Conservation (phyloP, 164 flowering plant species). For the Brasenia schreberi region DNA sequence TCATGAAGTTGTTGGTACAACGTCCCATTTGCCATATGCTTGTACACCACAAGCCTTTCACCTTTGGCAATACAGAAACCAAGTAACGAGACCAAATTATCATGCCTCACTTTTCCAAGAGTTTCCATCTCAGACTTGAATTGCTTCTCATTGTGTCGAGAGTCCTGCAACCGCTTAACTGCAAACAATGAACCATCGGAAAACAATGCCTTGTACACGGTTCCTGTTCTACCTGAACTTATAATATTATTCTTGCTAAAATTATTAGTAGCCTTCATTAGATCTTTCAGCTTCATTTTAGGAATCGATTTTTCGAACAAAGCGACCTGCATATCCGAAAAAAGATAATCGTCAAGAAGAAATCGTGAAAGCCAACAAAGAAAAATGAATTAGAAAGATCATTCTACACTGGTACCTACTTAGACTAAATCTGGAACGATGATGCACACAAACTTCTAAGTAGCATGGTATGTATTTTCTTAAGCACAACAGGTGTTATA, state of each 20-base stretch:
- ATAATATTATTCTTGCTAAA: constrained; percentile 12
- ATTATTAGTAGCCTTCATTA: constrained; percentile 15
- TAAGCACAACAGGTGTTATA: too few species aligned
- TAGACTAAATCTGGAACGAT: background rate
- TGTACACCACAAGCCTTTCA: constrained; percentile 27
- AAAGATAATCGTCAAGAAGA: background rate
- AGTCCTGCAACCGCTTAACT: constrained; percentile 14
- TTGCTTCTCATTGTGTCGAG: constrained; percentile 12
- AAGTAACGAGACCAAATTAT: constrained; percentile 16
- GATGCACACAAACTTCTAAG: background rate
- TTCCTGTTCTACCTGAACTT: constrained; percentile 14
- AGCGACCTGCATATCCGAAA: constrained; percentile 33
- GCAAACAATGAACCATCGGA: constrained; percentile 12
- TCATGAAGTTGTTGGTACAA: constrained; percentile 17
- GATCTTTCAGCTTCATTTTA: constrained; percentile 12
- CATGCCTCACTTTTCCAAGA: constrained; percentile 9
- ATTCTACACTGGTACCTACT: too few species aligned
- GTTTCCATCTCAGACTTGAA: constrained; percentile 15
- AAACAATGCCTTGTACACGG: constrained; percentile 14
- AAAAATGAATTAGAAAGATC: background rate
- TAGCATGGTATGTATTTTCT: too few species aligned
- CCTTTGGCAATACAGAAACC: constrained; percentile 23
- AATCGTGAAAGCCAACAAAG: background rate
- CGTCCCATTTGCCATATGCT: constrained; percentile 20
- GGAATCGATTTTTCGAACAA: constrained; percentile 9